Evolutionary conservation across 2,329 filamentous ascomycete species (phyloP).

Genomic region (Hansfordia pulvinata): DNA sequence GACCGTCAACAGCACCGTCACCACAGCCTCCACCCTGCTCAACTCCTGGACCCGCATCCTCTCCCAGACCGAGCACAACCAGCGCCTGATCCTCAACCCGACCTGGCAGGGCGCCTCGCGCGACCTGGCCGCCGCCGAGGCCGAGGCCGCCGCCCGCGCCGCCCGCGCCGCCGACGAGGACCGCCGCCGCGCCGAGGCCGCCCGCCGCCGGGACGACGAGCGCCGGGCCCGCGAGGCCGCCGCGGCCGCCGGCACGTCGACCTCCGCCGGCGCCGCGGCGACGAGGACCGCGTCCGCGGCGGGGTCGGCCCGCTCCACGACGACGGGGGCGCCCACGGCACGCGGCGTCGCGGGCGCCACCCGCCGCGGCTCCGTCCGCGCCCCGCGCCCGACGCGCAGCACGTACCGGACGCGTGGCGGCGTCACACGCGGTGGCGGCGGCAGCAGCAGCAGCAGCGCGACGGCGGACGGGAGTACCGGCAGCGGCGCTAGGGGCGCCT

Average conservation of each 20-base stretch:
- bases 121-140: slow-evolving; percentile 77
- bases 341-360: slow-evolving; percentile 1
- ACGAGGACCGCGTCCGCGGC: slow-evolving; percentile 3
- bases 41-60: slow-evolving; percentile 95
- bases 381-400: slow-evolving; percentile 6
- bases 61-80: slow-evolving; percentile 94
- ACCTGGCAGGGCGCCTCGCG: slow-evolving; percentile 80
- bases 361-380: too few species aligned
- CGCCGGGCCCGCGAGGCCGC: slow-evolving; percentile 31
- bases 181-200: slow-evolving; percentile 56
- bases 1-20: slow-evolving; percentile 78
- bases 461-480: slow-evolving; percentile 16
- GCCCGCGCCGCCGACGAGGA: slow-evolving; percentile 69
- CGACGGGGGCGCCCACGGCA: slow-evolving; percentile 2
- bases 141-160: slow-evolving; percentile 59
- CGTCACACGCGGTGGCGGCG: slow-evolving; percentile 20
- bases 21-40: slow-evolving; percentile 75
- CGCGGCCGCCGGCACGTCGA: slow-evolving; percentile 3
- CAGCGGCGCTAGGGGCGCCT: slow-evolving; percentile 18
- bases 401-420: slow-evolving; percentile 15
- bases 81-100: slow-evolving; percentile 78
- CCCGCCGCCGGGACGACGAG: slow-evolving; percentile 50
- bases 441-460: slow-evolving; percentile 7
- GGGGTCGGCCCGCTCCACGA: too few species aligned
- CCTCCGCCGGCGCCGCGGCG: neutral